A percentile compares a stretch with the other conserved stretches of the same genome.
Evolutionary conservation across 345 rosid genomes (phyloP).

Genomic region (Abelmoschus esculentus): DNA sequence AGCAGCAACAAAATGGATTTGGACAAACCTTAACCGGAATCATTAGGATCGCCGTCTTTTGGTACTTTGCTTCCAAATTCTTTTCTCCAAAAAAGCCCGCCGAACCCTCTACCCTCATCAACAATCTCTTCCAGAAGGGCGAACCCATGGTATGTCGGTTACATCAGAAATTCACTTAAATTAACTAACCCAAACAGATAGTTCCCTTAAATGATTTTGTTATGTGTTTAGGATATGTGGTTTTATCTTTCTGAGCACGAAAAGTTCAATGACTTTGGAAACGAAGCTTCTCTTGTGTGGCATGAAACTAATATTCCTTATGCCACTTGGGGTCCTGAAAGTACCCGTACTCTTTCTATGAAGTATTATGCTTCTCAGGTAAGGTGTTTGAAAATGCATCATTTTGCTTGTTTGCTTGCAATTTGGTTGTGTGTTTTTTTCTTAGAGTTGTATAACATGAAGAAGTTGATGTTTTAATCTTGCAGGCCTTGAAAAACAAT

Average conservation of each 20-base stretch:
- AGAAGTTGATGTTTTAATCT: background rate
- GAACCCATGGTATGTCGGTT: constrained; percentile 53
- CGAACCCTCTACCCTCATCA: constrained; percentile 53
- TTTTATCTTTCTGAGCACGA: constrained; percentile 14
- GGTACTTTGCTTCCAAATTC: constrained; percentile 38
- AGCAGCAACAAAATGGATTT: constrained; percentile 41
- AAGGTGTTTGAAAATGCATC: constrained; percentile 27
- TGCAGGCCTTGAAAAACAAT: constrained; percentile 69
- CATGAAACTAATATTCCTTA: constrained; percentile 88
- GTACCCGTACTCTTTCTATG: constrained; percentile 53
- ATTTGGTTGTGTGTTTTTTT: background rate
- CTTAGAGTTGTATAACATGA: background rate
- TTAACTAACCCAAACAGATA: background rate
- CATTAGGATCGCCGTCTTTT: constrained; percentile 1
- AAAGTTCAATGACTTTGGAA: constrained; percentile 39
- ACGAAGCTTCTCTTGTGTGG: constrained; percentile 70
- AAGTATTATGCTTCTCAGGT: constrained; percentile 77
- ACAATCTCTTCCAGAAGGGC: constrained; percentile 79
- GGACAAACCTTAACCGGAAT: constrained; percentile 6
- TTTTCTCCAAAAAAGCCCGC: constrained; percentile 53
- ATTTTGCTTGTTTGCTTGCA: constrained; percentile 8
- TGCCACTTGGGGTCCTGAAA: constrained; percentile 76
- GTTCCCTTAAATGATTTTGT: background rate
- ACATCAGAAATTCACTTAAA: background rate
- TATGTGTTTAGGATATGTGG: constrained; percentile 82